Percentiles rank a stretch among this genome's conserved stretches.
Conservation (phyloP, 495 filamentous ascomycete genomes). For the Platismatia glauca region DNA sequence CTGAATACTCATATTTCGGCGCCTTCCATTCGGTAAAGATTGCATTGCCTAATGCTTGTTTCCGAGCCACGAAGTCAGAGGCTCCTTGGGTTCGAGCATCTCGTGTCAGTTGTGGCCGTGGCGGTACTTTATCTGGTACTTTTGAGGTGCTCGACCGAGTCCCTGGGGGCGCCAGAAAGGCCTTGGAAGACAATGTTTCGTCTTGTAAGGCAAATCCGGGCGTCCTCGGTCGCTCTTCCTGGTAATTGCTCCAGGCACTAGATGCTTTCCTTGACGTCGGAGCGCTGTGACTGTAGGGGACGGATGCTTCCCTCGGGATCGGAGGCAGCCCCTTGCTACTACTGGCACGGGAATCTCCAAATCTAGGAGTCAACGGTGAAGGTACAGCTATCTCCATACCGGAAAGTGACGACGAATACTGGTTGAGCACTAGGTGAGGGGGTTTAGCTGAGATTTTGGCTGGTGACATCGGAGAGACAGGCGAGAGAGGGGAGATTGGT, state of each 20-base stretch:
- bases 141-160: conserved; percentile 18
- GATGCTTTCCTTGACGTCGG: conserved; percentile 14
- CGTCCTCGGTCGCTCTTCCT: conserved; percentile 12
- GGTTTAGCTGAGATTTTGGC: not conserved
- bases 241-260: conserved; percentile 8
- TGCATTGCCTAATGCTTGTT: not conserved
- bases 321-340: conserved; percentile 16
- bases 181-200: conserved; percentile 6
- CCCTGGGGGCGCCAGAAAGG: conserved; percentile 2
- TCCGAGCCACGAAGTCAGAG: not conserved
- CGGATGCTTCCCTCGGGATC: not conserved
- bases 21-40: conserved; percentile 13
- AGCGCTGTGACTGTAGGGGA: not conserved
- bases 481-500: conserved; percentile 1
- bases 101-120: conserved; percentile 15
- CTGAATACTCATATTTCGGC: conserved; percentile 12
- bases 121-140: conserved; percentile 13
- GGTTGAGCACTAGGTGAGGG: not conserved
- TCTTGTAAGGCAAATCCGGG: not conserved
- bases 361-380: not conserved
- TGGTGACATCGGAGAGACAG: conserved; percentile 1
- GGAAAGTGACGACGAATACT: conserved; percentile 5
- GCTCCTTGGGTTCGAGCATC: conserved; percentile 11
- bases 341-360: not conserved
- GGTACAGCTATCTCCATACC: conserved; percentile 16